Evolutionary conservation across 768 basidiomycete species (phyloP).

Genomic region (Vararia minispora): DNA sequence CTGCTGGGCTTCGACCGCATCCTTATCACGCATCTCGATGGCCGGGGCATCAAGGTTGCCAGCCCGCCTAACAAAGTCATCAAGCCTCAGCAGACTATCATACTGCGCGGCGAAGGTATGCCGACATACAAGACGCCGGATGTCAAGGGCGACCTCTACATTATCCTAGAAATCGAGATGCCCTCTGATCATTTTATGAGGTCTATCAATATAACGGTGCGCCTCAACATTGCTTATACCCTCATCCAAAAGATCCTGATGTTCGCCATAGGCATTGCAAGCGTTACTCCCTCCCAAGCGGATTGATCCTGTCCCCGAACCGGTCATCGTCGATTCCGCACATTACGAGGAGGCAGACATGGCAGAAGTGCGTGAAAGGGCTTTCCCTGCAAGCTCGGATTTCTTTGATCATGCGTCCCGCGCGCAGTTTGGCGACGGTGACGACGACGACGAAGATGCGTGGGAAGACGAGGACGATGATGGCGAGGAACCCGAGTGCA

Average conservation of each 20-base stretch:
- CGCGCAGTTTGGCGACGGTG: constrained; percentile 58
- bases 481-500: constrained; percentile 26
- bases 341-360: constrained; percentile 68
- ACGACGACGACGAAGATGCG: constrained; percentile 54
- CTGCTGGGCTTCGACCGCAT: constrained; percentile 92
- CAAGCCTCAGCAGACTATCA: constrained; percentile 60
- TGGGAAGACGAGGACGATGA: constrained; percentile 65
- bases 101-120: constrained; percentile 84
- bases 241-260: constrained; percentile 6
- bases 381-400: constrained; percentile 59
- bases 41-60: constrained; percentile 74
- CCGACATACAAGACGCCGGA: constrained; percentile 57
- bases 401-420: constrained; percentile 72
- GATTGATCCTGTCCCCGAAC: constrained; percentile 56
- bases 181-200: constrained; percentile 70
- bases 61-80: constrained; percentile 71
- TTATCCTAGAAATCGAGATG: constrained; percentile 84
- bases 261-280: constrained; percentile 40
- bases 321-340: constrained; percentile 59
- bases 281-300: constrained; percentile 68
- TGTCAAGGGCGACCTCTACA: constrained; percentile 69
- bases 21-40: constrained; percentile 85
- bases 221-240: background rate
- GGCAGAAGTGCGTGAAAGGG: constrained; percentile 74
- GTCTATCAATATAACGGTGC: constrained; percentile 48